Conservation (phyloP, 495 filamentous ascomycete species). For the Clohesyomyces aquaticus region DNA sequence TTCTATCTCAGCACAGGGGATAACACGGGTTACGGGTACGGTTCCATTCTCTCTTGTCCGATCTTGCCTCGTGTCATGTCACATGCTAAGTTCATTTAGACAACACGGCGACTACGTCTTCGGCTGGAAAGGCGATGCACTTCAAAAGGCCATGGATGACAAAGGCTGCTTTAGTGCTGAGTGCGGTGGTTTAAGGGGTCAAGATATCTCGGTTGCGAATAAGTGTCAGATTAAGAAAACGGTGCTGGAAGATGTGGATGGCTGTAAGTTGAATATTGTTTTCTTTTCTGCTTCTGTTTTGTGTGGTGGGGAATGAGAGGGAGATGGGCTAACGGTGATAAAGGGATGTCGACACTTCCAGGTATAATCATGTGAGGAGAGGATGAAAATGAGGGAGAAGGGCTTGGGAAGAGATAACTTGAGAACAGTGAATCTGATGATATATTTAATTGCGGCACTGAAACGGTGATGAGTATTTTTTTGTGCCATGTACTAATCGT, state of each 20-base stretch:
- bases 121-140: conserved; percentile 33
- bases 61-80: too few relatives aligned
- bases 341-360: too few relatives aligned
- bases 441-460: too few relatives aligned
- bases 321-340: too few relatives aligned
- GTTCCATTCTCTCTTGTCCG: neutral
- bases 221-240: conserved; percentile 52
- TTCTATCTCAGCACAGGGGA: conserved; percentile 31
- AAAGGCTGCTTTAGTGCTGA: conserved; percentile 53
- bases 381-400: too few relatives aligned
- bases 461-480: too few relatives aligned
- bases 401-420: too few relatives aligned
- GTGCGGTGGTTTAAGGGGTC: conserved; percentile 48
- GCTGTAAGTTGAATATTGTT: conserved; percentile 57
- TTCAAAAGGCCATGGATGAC: conserved; percentile 46
- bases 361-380: too few relatives aligned
- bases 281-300: too few relatives aligned
- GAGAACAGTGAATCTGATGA: too few relatives aligned
- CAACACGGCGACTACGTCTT: conserved; percentile 52
- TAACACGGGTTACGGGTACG: conserved; percentile 29
- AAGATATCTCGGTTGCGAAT: conserved; percentile 51
- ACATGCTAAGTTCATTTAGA: conserved; percentile 3
- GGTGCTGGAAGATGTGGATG: conserved; percentile 52
- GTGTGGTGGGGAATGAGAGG: too few relatives aligned
- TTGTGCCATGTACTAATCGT: too few relatives aligned